A percentile compares a stretch with the other conserved stretches of the same genome.
phyloP scores from a whole-genome alignment of 768 basidiomycete species.

The Hypholoma fasciculare region DNA sequence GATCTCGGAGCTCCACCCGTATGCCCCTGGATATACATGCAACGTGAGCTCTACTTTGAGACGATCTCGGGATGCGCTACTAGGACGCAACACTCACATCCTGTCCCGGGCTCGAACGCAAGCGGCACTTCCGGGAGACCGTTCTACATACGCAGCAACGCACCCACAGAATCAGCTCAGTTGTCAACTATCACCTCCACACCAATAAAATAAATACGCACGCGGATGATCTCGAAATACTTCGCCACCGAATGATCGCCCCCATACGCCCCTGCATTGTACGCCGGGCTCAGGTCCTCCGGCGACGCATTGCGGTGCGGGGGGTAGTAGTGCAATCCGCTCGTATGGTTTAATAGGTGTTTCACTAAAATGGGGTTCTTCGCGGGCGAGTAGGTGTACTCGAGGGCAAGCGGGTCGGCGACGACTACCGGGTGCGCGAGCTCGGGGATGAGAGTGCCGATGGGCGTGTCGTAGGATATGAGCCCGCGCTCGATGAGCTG shows the following conservation, averaged over 20 bases:
- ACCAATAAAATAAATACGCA: no score
- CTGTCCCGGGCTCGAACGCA: constrained; percentile 26
- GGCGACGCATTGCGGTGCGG: neutral
- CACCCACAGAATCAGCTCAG: neutral
- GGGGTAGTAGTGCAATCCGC: constrained; percentile 23
- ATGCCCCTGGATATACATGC: constrained; percentile 18
- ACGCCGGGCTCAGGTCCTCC: constrained; percentile 15
- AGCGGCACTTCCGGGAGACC: constrained; percentile 22
- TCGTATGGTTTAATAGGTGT: constrained; percentile 27
- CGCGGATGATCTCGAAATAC: constrained; percentile 5
- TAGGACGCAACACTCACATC: constrained; percentile 15
- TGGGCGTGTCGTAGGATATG: neutral
- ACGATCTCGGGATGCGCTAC: neutral
- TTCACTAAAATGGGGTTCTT: constrained; percentile 15
- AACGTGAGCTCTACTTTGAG: neutral
- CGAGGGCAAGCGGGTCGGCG: neutral
- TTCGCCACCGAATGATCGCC: constrained; percentile 17
- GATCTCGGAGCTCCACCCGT: constrained; percentile 28
- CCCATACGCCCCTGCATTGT: constrained; percentile 9
- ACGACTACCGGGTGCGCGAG: neutral
- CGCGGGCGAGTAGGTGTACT: constrained; percentile 9
- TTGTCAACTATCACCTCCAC: neutral
- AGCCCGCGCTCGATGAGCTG: neutral
- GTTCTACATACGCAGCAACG: constrained; percentile 12
- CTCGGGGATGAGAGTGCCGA: neutral